Base-by-base conservation (phyloP, 257 asterid genomes). In the Voacanga thouarsii region DNA sequence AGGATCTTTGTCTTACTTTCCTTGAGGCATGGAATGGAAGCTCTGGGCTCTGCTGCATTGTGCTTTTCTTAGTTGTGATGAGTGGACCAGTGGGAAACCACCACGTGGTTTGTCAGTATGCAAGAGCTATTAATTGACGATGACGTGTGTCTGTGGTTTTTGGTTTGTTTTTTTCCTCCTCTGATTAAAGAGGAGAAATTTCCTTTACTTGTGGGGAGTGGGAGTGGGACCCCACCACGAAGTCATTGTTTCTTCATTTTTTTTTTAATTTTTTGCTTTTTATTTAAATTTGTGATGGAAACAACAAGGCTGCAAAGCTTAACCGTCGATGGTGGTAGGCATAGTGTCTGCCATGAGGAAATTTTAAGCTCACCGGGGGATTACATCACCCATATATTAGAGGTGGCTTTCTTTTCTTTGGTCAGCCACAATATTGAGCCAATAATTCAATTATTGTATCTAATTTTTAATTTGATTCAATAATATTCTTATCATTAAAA, bases 251-350 rank as follows among this genome's bases (percentile, higher is more conserved):
- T 67, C 41, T 2, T 41, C 7, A 24, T n/a, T 8, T 8, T 24
- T 3, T 2, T 61, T 61, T 66, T 6, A 4, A 3, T 30, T 14
- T 16, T 33, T 28, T 64, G n/a, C n/a, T 3, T 12, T 63, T 63
- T 18, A 0, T 75, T 8, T 8, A 33, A 12, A 12, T 33, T 41
- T 65, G 44, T 72, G 49, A 44, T 12, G 15, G 39, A 30, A 6
- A 33, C 2, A n/a, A 53, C 18, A 33, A 61, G 74, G 77, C 77
- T 71, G 72, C n/a, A 80, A 82, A 68, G 24, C n/a, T 81, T 72
- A 80, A 77, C 90, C 94, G 85, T 87, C 75, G 84, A 84, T 86
- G 86, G 94, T 88, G 94, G 84, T 66, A 75, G 45, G 77, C 83
- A 63, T 87, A 77, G 83, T 88, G 89, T 81, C 87, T 75, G 83